Evolutionary conservation across 768 basidiomycete species (phyloP), one percentile per base, ranked within the genome.

Genomic region (Mrakia blollopis): DNA sequence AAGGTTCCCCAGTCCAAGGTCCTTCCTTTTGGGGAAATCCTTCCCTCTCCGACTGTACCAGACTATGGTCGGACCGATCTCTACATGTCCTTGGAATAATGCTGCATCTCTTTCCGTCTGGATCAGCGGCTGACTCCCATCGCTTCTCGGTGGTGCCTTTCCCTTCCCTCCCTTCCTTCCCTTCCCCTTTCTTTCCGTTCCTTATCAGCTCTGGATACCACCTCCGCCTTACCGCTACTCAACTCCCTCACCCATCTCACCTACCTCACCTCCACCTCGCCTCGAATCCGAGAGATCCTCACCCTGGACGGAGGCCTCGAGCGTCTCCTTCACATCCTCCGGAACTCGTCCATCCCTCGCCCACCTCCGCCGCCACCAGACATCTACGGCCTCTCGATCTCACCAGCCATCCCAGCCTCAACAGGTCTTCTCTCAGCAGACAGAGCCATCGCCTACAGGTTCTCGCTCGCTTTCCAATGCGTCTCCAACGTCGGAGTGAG

Each of bases 291-390:
- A 77, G 97, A 99, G 85, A 98, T 97, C 80, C 92, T 99, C 88
- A 96, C 94, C 39, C 90, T 92, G 88, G 96, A 98, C 81, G 97
- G 97, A 67, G 97, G 97, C 1, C 89, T 99, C 25, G 97, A 99
- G 82, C 91, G 96, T 21, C 90, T 99, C 41, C 92, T 98, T 21
- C 89, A 92, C 76, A 93, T 99, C 79, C 87, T 96, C 14, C 91
- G 91, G 81, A 92, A 94, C 83, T 84, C 92, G 32, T 89, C 87
- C 79, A 92, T 92, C 1, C 91, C 92, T 1, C 90, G 90, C 0
- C 91, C 91, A 75, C 74, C 76, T 32, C 57, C 79, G 8, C 76
- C 80, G 0, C 68, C 79, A n/a, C 80, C 80, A 9, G 84, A 84
- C 65, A 79, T 83, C 41, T 84, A 82, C 79, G 83, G 83, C 50